Conservation (phyloP, 148 eudicot species). For the Spergularia marina region DNA sequence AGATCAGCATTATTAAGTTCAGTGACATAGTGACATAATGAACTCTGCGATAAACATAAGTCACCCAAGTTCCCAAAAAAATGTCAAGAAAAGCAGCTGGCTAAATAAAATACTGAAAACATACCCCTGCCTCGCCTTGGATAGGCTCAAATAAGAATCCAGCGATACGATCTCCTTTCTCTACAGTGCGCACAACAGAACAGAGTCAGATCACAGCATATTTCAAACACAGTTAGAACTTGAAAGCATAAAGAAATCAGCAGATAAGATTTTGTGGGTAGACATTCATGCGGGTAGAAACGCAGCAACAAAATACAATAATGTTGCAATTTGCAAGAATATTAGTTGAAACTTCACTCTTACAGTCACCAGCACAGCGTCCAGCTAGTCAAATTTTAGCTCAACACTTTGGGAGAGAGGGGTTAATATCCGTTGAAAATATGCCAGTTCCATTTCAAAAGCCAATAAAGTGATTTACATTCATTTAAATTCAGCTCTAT, state of each 20-base stretch:
- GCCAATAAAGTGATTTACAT: no score
- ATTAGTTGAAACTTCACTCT: background rate
- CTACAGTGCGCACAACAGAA: slow-evolving; percentile 39
- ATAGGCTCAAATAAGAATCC: slow-evolving; percentile 98
- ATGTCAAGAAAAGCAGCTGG: background rate
- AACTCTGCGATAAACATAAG: background rate
- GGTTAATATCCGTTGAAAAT: background rate
- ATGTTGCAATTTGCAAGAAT: no score
- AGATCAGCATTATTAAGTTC: no score
- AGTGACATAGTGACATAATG: background rate
- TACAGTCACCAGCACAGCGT: background rate
- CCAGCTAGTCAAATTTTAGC: background rate
- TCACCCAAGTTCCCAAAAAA: background rate
- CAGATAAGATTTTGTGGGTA: background rate
- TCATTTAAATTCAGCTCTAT: no score
- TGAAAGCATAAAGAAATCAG: background rate
- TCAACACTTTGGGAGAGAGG: background rate
- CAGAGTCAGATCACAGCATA: slow-evolving; percentile 9
- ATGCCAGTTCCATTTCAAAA: background rate
- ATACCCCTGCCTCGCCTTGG: slow-evolving; percentile 99
- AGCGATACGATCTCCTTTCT: slow-evolving; percentile 81
- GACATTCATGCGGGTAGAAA: background rate
- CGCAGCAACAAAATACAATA: background rate
- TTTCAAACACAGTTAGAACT: background rate
- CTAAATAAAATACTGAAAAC: slow-evolving; percentile 14